Evolutionary conservation across 2,329 filamentous ascomycete genomes (phyloP).

Genomic region (Capronia americana): DNA sequence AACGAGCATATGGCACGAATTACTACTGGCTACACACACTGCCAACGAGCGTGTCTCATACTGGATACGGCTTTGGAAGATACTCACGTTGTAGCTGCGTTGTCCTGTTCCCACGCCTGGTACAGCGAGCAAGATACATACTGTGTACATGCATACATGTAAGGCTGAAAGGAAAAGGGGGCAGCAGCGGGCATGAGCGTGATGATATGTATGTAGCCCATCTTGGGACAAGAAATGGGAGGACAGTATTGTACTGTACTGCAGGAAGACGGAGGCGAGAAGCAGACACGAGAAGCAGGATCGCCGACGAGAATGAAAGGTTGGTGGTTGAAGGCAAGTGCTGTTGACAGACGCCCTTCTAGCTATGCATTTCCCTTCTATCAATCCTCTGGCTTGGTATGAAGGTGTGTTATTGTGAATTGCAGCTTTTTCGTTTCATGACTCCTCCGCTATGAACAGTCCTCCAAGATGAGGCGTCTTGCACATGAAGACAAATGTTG

Average conservation of each 20-base stretch:
- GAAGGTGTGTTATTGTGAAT: neutral
- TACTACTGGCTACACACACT: too few species aligned
- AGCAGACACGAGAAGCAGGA: neutral
- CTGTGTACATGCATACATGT: too few species aligned
- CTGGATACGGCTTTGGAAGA: too few species aligned
- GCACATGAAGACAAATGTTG: slow-evolving; percentile 2
- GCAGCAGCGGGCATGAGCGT: neutral
- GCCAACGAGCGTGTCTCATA: too few species aligned
- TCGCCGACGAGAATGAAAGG: neutral
- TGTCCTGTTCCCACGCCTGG: neutral
- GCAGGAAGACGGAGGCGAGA: neutral
- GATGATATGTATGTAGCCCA: neutral
- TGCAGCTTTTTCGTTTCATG: slow-evolving; percentile 5
- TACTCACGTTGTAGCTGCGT: neutral
- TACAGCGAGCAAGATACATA: too few species aligned
- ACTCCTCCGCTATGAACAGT: slow-evolving; percentile 1
- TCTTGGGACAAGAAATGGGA: neutral
- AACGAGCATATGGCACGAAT: too few species aligned
- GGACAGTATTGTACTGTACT: neutral
- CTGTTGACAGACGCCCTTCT: neutral
- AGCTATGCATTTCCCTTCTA: slow-evolving; percentile 3
- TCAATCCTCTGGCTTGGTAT: neutral
- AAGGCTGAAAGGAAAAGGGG: neutral
- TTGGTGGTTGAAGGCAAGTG: neutral
- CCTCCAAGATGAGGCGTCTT: neutral